A percentile compares a stretch with the other conserved stretches of the same genome.
phyloP scores from a whole-genome alignment of 768 basidiomycete species.

The Lepiota brunneoincarnata region DNA sequence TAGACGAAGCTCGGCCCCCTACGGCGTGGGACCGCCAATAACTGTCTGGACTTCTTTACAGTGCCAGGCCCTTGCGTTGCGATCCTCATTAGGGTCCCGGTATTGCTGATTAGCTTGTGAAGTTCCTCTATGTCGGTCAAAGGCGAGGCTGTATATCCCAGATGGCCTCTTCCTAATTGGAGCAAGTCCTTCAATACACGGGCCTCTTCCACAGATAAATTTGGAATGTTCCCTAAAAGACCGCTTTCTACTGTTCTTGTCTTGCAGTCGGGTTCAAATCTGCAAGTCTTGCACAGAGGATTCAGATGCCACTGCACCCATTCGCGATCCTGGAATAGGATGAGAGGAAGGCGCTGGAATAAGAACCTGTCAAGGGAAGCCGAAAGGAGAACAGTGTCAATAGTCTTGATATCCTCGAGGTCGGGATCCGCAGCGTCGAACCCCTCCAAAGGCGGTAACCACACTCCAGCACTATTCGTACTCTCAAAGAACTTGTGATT shows the following conservation, averaged over 20 bases:
- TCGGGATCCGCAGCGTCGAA: slow-evolving; percentile 29
- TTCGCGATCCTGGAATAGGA: slow-evolving; percentile 30
- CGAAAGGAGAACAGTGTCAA: slow-evolving; percentile 35
- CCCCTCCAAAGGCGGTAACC: slow-evolving; percentile 42
- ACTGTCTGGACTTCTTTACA: slow-evolving; percentile 35
- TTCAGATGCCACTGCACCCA: slow-evolving; percentile 48
- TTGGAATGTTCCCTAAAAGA: slow-evolving; percentile 42
- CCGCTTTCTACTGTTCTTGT: slow-evolving; percentile 31
- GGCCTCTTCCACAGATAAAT: slow-evolving; percentile 46
- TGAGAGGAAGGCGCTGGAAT: slow-evolving; percentile 39
- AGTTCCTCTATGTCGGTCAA: slow-evolving; percentile 50
- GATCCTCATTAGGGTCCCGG: slow-evolving; percentile 25
- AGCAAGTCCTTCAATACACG: slow-evolving; percentile 36
- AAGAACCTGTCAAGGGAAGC: slow-evolving; percentile 40
- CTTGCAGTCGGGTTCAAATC: slow-evolving; percentile 36
- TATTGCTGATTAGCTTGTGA: slow-evolving; percentile 30
- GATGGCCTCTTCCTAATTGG: slow-evolving; percentile 20
- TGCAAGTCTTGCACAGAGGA: slow-evolving; percentile 43
- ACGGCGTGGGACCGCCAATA: slow-evolving; percentile 23
- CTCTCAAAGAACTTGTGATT: slow-evolving; percentile 28
- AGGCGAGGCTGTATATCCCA: slow-evolving; percentile 1
- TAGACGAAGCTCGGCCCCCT: slow-evolving; percentile 6
- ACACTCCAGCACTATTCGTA: slow-evolving; percentile 38
- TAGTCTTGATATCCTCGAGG: slow-evolving; percentile 36
- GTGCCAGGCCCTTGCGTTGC: slow-evolving; percentile 31